Evolutionary conservation across 306 rosid species (phyloP).

Genomic region (Dryas octopetala): DNA sequence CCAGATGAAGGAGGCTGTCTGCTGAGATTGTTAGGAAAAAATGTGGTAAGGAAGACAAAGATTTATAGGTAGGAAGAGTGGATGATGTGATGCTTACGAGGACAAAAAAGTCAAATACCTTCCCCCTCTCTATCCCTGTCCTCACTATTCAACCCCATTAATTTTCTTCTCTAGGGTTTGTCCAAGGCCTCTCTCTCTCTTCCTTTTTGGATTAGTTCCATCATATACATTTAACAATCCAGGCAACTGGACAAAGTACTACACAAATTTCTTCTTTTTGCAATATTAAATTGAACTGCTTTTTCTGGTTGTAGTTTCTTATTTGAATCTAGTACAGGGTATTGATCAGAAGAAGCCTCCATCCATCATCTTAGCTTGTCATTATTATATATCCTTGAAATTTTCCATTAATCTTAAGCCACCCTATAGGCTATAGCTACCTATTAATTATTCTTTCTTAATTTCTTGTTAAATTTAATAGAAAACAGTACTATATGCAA

Average conservation of each 20-base stretch:
- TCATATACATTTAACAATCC: conserved; percentile 47
- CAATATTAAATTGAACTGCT: conserved; percentile 38
- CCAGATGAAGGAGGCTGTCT: not conserved
- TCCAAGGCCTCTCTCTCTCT: conserved; percentile 34
- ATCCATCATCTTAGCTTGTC: conserved; percentile 64
- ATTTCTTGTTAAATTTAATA: not conserved
- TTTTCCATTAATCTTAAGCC: conserved; percentile 48
- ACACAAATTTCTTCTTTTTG: conserved; percentile 46
- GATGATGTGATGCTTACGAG: conserved; percentile 58
- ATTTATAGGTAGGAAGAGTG: conserved; percentile 69
- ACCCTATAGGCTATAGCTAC: conserved; percentile 13
- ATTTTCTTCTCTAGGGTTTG: conserved; percentile 49
- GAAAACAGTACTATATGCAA: not conserved
- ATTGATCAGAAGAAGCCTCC: conserved; percentile 49
- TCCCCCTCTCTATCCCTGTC: conserved; percentile 25
- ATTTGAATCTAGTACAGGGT: conserved; percentile 36
- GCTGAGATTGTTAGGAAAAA: conserved; percentile 51
- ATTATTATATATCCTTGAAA: conserved; percentile 49
- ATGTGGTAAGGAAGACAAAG: conserved; percentile 43
- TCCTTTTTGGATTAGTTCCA: conserved; percentile 80
- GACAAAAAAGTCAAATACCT: conserved; percentile 64
- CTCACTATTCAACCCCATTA: conserved; percentile 37
- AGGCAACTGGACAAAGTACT: conserved; percentile 60
- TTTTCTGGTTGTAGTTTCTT: conserved; percentile 46
- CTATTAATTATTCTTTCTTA: not conserved